These are phyloP conservation scores for Penicillium sp. DNA, from an alignment of 2,329 filamentous ascomycete genomes.

Conservation along the genomic window DNA sequence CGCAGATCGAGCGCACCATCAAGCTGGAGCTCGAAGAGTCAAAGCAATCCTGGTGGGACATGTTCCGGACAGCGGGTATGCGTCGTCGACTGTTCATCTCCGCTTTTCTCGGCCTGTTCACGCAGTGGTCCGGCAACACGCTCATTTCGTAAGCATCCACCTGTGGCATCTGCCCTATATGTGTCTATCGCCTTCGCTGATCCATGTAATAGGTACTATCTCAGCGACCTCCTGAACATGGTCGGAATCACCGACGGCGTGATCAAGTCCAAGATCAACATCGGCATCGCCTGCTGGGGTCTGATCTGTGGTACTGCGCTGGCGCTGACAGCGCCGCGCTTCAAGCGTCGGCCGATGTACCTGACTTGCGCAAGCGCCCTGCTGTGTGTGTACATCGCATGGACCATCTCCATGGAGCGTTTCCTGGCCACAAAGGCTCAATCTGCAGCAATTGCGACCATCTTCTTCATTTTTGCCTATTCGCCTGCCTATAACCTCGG, in stretches of 20 bases:
- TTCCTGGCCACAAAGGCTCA: slow-evolving; percentile 28
- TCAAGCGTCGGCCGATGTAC: slow-evolving; percentile 39
- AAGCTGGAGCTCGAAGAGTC: slow-evolving; percentile 44
- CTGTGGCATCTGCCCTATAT: not conserved
- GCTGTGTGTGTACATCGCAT: slow-evolving; percentile 47
- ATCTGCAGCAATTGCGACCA: slow-evolving; percentile 33
- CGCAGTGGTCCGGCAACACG: slow-evolving; percentile 38
- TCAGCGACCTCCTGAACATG: slow-evolving; percentile 29
- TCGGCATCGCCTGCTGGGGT: slow-evolving; percentile 35
- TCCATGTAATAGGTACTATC: slow-evolving; percentile 23
- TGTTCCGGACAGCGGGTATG: slow-evolving; percentile 26
- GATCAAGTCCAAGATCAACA: slow-evolving; percentile 36
- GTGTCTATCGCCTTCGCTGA: slow-evolving; percentile 6
- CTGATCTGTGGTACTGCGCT: slow-evolving; percentile 33
- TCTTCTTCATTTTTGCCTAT: slow-evolving; percentile 56
- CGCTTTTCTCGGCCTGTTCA: slow-evolving; percentile 28
- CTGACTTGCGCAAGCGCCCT: slow-evolving; percentile 45
- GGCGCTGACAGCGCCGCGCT: slow-evolving; percentile 37
- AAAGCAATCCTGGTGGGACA: slow-evolving; percentile 23
- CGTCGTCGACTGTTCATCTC: slow-evolving; percentile 27
- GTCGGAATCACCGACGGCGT: slow-evolving; percentile 33
- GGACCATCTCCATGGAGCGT: slow-evolving; percentile 44
- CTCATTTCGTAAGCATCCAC: slow-evolving; percentile 16
- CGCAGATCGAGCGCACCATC: slow-evolving; percentile 52
- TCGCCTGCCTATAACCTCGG: slow-evolving; percentile 55